Base-by-base conservation (phyloP, 179 eudicot species). In the Sideroxylon spinosum region DNA sequence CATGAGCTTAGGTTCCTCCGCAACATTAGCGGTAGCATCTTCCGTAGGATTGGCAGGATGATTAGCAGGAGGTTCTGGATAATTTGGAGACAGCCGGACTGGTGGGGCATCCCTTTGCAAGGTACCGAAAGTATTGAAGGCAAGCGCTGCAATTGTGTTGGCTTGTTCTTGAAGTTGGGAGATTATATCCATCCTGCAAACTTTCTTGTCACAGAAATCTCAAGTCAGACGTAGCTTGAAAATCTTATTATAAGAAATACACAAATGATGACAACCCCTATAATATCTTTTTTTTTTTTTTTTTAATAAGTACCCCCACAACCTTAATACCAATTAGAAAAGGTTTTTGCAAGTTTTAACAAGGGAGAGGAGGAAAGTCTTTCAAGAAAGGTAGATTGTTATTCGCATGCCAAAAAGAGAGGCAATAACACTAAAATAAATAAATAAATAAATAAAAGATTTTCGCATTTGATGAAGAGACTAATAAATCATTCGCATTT, bases 101-200 rank as follows among this genome's bases (percentile, higher is more conserved):
- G 98, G 90, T 48, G 95, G 91, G 37, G 97, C 95, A 71, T 95
- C 98, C 66, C 98, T 84, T 81, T 95, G 98, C 7, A 95, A 85
- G 0, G 97, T 89, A 8, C 98, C 98, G 32, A 91, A 90, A n/a
- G 97, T 90, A 68, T 95, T 93, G 83, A 93, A 90, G 19, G 98
- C 88, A 28, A 93, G 81, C 19, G 85, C 76, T 53, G 97, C 97
- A 5, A 93, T 86, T 44, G 86, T 84, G 79, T 93, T 90, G 28
- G 83, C 91, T 79, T 93, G 91, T 67, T 93, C 98, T 86, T 95
- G 98, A 20, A 93, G 75, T 81, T 93, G 98, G 22, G 98, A 88
- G 69, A 93, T 93, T 81, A 95, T 90, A 74, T 93, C 98, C 98
- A 95, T 95, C 68, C 75, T 68, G n/a, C 63, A 68, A 72, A 55